Evolutionary conservation across 2,329 filamentous ascomycete species (phyloP).

Genomic region (Lecanicillium sp.): DNA sequence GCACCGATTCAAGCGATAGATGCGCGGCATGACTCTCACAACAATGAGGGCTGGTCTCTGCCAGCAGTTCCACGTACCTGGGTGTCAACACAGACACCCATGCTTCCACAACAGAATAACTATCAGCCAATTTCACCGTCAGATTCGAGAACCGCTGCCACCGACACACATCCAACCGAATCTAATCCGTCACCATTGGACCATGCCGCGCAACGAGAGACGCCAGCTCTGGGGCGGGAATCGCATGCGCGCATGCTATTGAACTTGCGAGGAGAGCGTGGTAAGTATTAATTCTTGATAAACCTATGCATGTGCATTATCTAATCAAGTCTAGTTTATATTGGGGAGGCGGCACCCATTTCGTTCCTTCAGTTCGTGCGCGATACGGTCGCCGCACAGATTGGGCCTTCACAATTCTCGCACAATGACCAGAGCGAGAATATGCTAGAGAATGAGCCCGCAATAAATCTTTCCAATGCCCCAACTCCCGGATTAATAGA

Average conservation of each 20-base stretch:
- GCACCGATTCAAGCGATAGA: not conserved
- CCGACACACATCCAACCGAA: constrained; percentile 1
- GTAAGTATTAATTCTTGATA: constrained; percentile 23
- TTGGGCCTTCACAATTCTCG: constrained; percentile 49
- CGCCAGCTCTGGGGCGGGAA: constrained; percentile 2
- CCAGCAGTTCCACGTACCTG: not conserved
- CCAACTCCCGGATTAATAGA: constrained; percentile 8
- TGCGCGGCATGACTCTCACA: not conserved
- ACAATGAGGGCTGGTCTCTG: not conserved
- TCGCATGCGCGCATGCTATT: constrained; percentile 33
- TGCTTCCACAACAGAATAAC: not conserved
- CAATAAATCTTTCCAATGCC: not conserved
- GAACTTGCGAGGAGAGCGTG: constrained; percentile 40
- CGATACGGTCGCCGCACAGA: constrained; percentile 40
- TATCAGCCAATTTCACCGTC: constrained; percentile 15
- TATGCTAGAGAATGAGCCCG: constrained; percentile 44
- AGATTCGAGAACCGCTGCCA: constrained; percentile 12
- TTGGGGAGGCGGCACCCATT: constrained; percentile 45
- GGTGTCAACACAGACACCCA: not conserved
- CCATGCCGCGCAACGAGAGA: not conserved
- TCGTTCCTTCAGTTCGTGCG: constrained; percentile 51
- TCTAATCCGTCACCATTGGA: not conserved
- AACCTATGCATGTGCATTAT: not conserved
- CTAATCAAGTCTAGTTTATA: constrained; percentile 32
- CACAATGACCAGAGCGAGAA: constrained; percentile 43